Evolutionary conservation across 1,284 basidiomycete genomes (phyloP).

Genomic region (Ustilago sp.): DNA sequence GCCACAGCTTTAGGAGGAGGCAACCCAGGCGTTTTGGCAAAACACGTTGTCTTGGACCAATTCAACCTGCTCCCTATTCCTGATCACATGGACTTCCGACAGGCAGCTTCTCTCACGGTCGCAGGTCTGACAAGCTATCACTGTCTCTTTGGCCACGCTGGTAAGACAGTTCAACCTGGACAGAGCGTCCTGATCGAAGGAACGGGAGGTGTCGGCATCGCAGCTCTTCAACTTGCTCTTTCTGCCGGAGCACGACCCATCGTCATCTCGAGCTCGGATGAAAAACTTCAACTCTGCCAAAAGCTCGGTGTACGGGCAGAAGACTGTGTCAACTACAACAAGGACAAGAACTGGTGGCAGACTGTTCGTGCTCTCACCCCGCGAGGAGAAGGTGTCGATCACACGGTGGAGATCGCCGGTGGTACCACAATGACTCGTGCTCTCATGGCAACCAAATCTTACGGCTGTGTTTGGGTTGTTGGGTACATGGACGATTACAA

Average conservation of each 20-base stretch:
- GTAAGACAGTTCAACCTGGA: conserved; percentile 35
- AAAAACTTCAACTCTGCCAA: conserved; percentile 32
- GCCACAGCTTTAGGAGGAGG: conserved; percentile 34
- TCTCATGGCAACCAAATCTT: conserved; percentile 28
- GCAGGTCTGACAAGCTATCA: conserved; percentile 46
- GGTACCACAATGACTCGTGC: conserved; percentile 31
- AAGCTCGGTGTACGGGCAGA: conserved; percentile 19
- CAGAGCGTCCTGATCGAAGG: conserved; percentile 44
- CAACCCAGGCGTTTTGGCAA: conserved; percentile 25
- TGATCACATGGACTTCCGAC: conserved; percentile 26
- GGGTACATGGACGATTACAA: conserved; percentile 54
- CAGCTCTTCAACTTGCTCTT: conserved; percentile 43
- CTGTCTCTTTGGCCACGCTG: conserved; percentile 34
- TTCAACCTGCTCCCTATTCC: conserved; percentile 44
- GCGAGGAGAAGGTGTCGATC: conserved; percentile 28
- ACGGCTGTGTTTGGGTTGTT: conserved; percentile 40
- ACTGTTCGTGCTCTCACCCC: conserved; percentile 28
- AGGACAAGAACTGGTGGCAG: conserved; percentile 25
- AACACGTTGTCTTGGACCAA: conserved; percentile 33
- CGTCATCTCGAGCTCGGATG: conserved; percentile 42
- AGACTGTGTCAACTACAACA: conserved; percentile 49
- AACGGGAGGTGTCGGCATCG: conserved; percentile 44
- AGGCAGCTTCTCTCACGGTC: conserved; percentile 35
- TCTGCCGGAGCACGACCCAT: conserved; percentile 40
- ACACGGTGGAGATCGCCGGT: conserved; percentile 52